These are phyloP conservation scores for Alternaria sp. DNA, from an alignment of 2,329 filamentous ascomycete genomes.

Conservation along the genomic window DNA sequence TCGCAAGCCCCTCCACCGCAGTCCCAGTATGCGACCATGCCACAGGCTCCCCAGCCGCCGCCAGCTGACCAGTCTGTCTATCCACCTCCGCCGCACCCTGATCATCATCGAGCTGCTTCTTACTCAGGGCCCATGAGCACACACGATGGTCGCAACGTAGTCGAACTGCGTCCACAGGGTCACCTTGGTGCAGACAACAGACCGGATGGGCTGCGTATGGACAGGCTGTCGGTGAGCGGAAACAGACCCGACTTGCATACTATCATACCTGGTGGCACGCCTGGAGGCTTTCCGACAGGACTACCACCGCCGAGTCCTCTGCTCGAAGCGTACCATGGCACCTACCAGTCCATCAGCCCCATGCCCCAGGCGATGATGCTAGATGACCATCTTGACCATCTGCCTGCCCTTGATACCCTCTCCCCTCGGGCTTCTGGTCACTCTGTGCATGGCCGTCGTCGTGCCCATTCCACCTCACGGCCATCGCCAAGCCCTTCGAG, in stretches of 20 bases:
- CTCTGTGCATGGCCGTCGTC: slow-evolving; percentile 38
- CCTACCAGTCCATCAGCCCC: slow-evolving; percentile 91
- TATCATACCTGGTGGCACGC: slow-evolving; percentile 46
- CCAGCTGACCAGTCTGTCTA: slow-evolving; percentile 35
- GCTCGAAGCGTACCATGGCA: slow-evolving; percentile 90
- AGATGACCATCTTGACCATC: slow-evolving; percentile 60
- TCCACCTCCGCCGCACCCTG: slow-evolving; percentile 43
- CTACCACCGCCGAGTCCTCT: slow-evolving; percentile 80
- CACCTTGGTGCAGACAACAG: slow-evolving; percentile 39
- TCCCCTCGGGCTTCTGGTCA: slow-evolving; percentile 44
- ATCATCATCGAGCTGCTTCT: slow-evolving; percentile 37
- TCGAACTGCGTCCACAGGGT: slow-evolving; percentile 54
- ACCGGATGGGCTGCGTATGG: slow-evolving; percentile 56
- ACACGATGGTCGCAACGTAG: slow-evolving; percentile 48
- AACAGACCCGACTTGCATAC: slow-evolving; percentile 54
- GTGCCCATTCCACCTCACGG: slow-evolving; percentile 43
- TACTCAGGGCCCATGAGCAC: slow-evolving; percentile 29
- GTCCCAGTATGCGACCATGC: slow-evolving; percentile 37
- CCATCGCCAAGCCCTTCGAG: slow-evolving; percentile 44
- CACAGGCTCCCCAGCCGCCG: slow-evolving; percentile 32
- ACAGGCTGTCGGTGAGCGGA: slow-evolving; percentile 59
- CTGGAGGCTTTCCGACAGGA: slow-evolving; percentile 28
- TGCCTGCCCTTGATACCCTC: slow-evolving; percentile 45
- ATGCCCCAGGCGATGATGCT: slow-evolving; percentile 84
- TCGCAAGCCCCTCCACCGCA: slow-evolving; percentile 20